Percentiles rank a stretch among this genome's conserved stretches.
Evolutionary conservation across 1,139 yeast species (phyloP).

Genomic region (Petasospora fabianii): DNA sequence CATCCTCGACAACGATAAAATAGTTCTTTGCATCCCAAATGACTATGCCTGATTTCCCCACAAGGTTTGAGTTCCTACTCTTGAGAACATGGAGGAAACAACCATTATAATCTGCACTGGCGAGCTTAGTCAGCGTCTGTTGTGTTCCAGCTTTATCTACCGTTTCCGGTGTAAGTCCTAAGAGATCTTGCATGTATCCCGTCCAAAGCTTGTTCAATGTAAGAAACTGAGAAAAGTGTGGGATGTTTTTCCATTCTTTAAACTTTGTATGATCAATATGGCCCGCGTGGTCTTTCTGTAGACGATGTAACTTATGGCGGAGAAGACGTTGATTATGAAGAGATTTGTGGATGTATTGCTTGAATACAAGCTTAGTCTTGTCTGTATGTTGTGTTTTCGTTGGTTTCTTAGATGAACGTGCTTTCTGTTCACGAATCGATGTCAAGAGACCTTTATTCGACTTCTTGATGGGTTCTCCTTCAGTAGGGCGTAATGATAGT

Average conservation of each 20-base stretch:
- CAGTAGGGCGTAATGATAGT: constrained; percentile 45
- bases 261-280: constrained; percentile 27
- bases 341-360: constrained; percentile 39
- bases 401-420: neutral
- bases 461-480: constrained; percentile 21
- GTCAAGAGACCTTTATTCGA: constrained; percentile 10
- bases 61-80: constrained; percentile 52
- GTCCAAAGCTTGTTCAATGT: constrained; percentile 60
- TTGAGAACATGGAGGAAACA: constrained; percentile 58
- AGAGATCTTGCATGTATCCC: constrained; percentile 51
- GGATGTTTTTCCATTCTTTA: constrained; percentile 39
- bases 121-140: constrained; percentile 49
- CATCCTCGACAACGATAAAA: constrained; percentile 56
- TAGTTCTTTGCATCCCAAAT: constrained; percentile 82
- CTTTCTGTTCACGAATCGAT: constrained; percentile 10
- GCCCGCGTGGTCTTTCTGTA: constrained; percentile 21
- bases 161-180: constrained; percentile 27
- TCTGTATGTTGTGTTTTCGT: constrained; percentile 11
- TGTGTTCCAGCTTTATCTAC: constrained; percentile 23
- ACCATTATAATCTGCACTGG: constrained; percentile 85
- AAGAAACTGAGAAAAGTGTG: constrained; percentile 50
- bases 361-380: constrained; percentile 42
- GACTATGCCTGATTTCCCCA: constrained; percentile 75
- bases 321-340: constrained; percentile 35
- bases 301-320: constrained; percentile 28